Conservation (phyloP, 805 yeast species). For the Cyberlindnera suaveolens region DNA sequence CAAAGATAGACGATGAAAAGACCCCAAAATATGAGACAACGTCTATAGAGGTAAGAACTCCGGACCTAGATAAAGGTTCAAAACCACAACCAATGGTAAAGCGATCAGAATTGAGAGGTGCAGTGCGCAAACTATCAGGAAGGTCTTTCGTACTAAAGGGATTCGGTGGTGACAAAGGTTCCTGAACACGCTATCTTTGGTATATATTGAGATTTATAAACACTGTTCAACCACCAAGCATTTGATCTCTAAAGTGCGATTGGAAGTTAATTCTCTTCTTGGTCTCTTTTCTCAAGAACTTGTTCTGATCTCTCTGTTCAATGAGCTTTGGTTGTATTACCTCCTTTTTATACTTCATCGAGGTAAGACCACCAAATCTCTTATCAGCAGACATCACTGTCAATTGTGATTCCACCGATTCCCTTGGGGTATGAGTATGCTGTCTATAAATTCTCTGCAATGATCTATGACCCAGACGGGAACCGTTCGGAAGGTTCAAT, state of each 20-base stretch:
- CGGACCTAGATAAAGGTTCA: slow-evolving; percentile 8
- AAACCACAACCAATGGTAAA: slow-evolving; percentile 2
- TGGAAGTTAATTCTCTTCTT: slow-evolving; percentile 76
- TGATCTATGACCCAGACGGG: slow-evolving; percentile 76
- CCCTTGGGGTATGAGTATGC: slow-evolving; percentile 39
- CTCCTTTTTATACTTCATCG: slow-evolving; percentile 49
- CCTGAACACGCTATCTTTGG: neutral
- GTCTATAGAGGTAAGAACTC: slow-evolving; percentile 11
- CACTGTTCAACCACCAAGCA: slow-evolving; percentile 35
- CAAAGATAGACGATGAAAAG: slow-evolving; percentile 9
- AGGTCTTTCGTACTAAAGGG: slow-evolving; percentile 26
- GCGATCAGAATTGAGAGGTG: slow-evolving; percentile 14
- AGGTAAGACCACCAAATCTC: slow-evolving; percentile 50
- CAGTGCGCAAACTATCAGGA: slow-evolving; percentile 26
- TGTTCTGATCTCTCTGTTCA: slow-evolving; percentile 39
- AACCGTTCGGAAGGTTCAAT: slow-evolving; percentile 70
- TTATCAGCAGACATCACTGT: slow-evolving; percentile 76
- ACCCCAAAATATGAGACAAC: slow-evolving; percentile 21
- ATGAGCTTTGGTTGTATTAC: slow-evolving; percentile 37
- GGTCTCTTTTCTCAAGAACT: slow-evolving; percentile 43
- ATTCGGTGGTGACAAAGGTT: slow-evolving; percentile 18
- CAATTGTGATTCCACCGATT: slow-evolving; percentile 56
- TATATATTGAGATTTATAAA: neutral
- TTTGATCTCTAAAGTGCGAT: slow-evolving; percentile 75
- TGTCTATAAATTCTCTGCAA: slow-evolving; percentile 69